Conservation (phyloP, 2,329 filamentous ascomycete species). For the Ophiosphaerella narmari region DNA sequence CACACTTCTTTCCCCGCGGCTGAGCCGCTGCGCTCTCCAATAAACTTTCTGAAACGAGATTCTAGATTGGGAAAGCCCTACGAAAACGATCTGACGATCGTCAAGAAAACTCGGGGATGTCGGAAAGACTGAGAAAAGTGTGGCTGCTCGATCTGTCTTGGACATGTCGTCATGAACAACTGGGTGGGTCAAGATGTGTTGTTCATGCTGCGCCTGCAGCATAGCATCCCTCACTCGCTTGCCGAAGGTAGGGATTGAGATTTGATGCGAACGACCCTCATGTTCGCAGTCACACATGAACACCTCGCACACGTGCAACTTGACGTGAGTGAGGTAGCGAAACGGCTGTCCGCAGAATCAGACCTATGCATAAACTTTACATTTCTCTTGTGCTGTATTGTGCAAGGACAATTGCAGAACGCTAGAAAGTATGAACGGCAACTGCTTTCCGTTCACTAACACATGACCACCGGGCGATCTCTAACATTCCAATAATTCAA, state of each 20-base stretch:
- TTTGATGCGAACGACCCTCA: not conserved
- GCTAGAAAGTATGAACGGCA: slow-evolving; percentile 13
- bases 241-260: too few relatives aligned
- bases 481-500: not conserved
- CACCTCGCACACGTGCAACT: not conserved
- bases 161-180: too few relatives aligned
- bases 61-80: slow-evolving; percentile 5
- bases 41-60: slow-evolving; percentile 9
- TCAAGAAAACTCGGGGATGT: not conserved
- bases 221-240: too few relatives aligned
- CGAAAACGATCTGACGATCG: slow-evolving; percentile 1
- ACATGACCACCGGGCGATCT: slow-evolving; percentile 8
- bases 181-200: too few relatives aligned
- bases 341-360: not conserved
- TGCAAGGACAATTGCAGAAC: slow-evolving; percentile 1
- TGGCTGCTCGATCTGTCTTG: too few relatives aligned
- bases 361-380: not conserved
- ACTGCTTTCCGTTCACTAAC: slow-evolving; percentile 20
- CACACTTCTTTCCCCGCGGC: not conserved
- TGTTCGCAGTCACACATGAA: not conserved
- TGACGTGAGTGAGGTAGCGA: not conserved
- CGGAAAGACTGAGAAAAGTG: not conserved
- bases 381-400: slow-evolving; percentile 2
- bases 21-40: slow-evolving; percentile 3
- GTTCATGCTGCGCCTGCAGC: too few relatives aligned